Evolutionary conservation across 2,329 filamentous ascomycete species (phyloP).

Genomic region (Nothophoma quercina): DNA sequence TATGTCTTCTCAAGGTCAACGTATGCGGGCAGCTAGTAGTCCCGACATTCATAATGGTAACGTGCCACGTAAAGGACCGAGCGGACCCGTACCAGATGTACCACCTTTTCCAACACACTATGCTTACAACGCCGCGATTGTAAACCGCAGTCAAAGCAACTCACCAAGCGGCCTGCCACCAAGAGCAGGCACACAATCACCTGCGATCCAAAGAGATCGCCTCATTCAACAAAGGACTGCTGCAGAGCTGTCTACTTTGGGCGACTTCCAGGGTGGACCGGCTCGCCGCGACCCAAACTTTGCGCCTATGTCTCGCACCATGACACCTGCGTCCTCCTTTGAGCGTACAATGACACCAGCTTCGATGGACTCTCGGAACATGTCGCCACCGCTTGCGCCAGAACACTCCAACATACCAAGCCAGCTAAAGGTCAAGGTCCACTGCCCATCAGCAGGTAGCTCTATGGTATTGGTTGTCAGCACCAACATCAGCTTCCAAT

Average conservation of each 20-base stretch:
- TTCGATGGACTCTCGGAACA: slow-evolving; percentile 49
- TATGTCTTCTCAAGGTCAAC: slow-evolving; percentile 53
- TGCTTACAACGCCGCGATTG: slow-evolving; percentile 64
- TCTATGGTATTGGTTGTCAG: slow-evolving; percentile 96
- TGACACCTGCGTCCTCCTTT: slow-evolving; percentile 51
- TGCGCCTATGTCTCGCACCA: slow-evolving; percentile 39
- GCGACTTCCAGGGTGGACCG: slow-evolving; percentile 46
- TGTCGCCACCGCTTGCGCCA: slow-evolving; percentile 49
- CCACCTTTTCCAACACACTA: slow-evolving; percentile 64
- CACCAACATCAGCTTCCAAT: slow-evolving; percentile 93
- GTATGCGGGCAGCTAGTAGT: slow-evolving; percentile 89
- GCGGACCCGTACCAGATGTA: slow-evolving; percentile 55
- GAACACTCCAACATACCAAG: slow-evolving; percentile 60
- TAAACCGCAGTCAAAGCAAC: slow-evolving; percentile 81
- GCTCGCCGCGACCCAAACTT: slow-evolving; percentile 43
- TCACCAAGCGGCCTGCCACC: slow-evolving; percentile 77
- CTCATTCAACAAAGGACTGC: slow-evolving; percentile 50
- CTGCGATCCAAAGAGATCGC: slow-evolving; percentile 70
- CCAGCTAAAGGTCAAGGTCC: slow-evolving; percentile 95
- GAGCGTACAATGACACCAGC: slow-evolving; percentile 49
- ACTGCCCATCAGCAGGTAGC: slow-evolving; percentile 77
- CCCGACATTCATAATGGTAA: slow-evolving; percentile 81
- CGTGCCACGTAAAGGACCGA: slow-evolving; percentile 65
- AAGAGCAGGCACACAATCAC: slow-evolving; percentile 74
- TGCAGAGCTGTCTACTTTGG: slow-evolving; percentile 45